Evolutionary conservation across 495 filamentous ascomycete species (phyloP).

Genomic region (Bacidia rubella): DNA sequence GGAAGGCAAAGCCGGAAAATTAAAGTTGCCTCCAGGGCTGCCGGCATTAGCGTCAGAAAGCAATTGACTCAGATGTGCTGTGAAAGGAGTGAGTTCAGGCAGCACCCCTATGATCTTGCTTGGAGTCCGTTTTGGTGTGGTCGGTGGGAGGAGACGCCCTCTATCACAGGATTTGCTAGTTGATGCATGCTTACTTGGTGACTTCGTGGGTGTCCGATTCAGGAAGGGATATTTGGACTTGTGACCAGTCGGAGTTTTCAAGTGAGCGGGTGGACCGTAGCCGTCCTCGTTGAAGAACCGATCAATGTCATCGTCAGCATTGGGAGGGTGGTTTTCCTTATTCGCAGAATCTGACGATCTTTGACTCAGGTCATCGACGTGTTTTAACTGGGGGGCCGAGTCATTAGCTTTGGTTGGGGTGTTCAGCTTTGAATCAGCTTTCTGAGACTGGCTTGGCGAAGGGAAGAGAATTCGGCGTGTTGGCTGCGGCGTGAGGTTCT

Average conservation of each 20-base stretch:
- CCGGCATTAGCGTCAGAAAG: constrained; percentile 41
- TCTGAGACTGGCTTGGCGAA: constrained; percentile 18
- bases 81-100: constrained; percentile 37
- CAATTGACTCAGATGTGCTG: constrained; percentile 44
- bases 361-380: constrained; percentile 20
- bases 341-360: constrained; percentile 30
- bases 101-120: constrained; percentile 12
- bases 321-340: constrained; percentile 37
- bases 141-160: constrained; percentile 14
- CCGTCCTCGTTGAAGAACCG: constrained; percentile 43
- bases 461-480: constrained; percentile 74
- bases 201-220: constrained; percentile 43
- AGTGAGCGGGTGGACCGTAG: constrained; percentile 31
- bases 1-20: constrained; percentile 27
- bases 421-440: constrained; percentile 9
- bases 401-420: constrained; percentile 15
- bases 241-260: constrained; percentile 50
- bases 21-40: constrained; percentile 22
- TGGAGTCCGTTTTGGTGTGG: constrained; percentile 17
- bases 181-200: constrained; percentile 21
- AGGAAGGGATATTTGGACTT: constrained; percentile 28
- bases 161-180: constrained; percentile 15
- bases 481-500: constrained; percentile 45
- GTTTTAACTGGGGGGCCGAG: constrained; percentile 21
- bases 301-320: constrained; percentile 36